Percentiles rank a stretch among this genome's conserved stretches.
phyloP scores from a whole-genome alignment of 2,329 filamentous ascomycete species.

The Ophiostoma tasmaniense region DNA sequence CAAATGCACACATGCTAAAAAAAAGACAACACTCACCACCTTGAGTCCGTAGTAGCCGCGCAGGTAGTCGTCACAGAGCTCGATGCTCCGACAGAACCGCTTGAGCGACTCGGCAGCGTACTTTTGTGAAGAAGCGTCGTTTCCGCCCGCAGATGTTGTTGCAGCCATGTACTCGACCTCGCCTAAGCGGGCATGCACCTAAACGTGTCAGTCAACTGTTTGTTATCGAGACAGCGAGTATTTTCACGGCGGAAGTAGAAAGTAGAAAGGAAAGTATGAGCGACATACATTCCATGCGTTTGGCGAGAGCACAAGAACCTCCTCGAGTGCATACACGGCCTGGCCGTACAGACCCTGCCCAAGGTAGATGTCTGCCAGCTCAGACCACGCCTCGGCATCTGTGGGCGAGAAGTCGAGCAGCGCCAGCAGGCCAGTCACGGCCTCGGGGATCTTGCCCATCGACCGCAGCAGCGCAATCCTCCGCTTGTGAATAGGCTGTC shows the following conservation, averaged over 20 bases:
- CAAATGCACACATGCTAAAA: background rate
- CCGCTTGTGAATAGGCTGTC: constrained; percentile 73
- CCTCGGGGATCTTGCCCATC: constrained; percentile 60
- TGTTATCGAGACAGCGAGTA: background rate
- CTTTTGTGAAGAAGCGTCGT: constrained; percentile 36
- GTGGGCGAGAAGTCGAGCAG: constrained; percentile 78
- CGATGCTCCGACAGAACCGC: constrained; percentile 81
- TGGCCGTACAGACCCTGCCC: constrained; percentile 70
- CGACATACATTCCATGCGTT: constrained; percentile 86
- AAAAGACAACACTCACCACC: constrained; percentile 43
- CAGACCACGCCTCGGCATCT: constrained; percentile 88
- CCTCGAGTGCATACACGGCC: constrained; percentile 80
- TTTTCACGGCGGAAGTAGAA: background rate
- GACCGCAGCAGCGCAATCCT: constrained; percentile 71
- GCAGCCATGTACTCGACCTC: constrained; percentile 71
- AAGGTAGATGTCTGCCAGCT: constrained; percentile 81
- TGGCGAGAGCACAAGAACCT: constrained; percentile 75
- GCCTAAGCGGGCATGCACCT: constrained; percentile 81
- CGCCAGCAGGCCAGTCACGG: constrained; percentile 62
- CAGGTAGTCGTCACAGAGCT: constrained; percentile 87
- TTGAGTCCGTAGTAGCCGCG: constrained; percentile 90
- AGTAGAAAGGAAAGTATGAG: background rate
- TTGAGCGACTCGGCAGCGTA: constrained; percentile 66
- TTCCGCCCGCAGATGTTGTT: constrained; percentile 30
- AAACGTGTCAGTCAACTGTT: constrained; percentile 12